Conservation (phyloP, 2,329 filamentous ascomycete species). For the Parasarocladium wereldwijsianum region DNA sequence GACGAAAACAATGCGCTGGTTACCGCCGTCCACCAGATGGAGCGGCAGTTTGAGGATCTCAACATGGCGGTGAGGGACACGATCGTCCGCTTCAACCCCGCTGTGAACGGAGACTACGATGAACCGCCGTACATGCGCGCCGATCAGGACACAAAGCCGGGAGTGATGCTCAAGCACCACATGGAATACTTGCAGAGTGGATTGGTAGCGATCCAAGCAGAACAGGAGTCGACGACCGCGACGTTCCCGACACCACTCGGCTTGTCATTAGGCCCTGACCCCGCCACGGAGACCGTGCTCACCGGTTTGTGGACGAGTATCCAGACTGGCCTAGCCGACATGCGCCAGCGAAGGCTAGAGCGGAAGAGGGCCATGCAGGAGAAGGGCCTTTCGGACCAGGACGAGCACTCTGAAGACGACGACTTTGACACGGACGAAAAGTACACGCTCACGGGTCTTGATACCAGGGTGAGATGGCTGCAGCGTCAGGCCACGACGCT, state of each 20-base stretch:
- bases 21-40: slow-evolving; percentile 44
- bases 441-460: slow-evolving; percentile 65
- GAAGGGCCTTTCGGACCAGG: slow-evolving; percentile 42
- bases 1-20: slow-evolving; percentile 26
- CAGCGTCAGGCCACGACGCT: slow-evolving; percentile 63
- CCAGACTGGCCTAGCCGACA: slow-evolving; percentile 33
- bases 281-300: slow-evolving; percentile 32
- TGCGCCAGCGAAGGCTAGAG: slow-evolving; percentile 37
- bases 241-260: slow-evolving; percentile 11
- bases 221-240: slow-evolving; percentile 31
- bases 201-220: slow-evolving; percentile 43
- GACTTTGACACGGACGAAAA: slow-evolving; percentile 39
- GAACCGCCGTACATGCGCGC: slow-evolving; percentile 22
- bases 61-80: slow-evolving; percentile 53
- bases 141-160: slow-evolving; percentile 21
- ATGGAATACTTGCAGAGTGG: slow-evolving; percentile 58
- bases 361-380: slow-evolving; percentile 36
- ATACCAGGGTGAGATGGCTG: slow-evolving; percentile 62
- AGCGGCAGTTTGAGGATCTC: slow-evolving; percentile 50
- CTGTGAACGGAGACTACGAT: slow-evolving; percentile 30
- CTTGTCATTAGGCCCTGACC: slow-evolving; percentile 3
- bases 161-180: slow-evolving; percentile 37
- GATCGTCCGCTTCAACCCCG: slow-evolving; percentile 48
- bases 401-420: slow-evolving; percentile 49
- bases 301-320: slow-evolving; percentile 43